Evolutionary conservation across 1,139 yeast genomes (phyloP), one percentile per base, ranked within the genome.

Genomic region (Lodderomyces elongisporus): DNA sequence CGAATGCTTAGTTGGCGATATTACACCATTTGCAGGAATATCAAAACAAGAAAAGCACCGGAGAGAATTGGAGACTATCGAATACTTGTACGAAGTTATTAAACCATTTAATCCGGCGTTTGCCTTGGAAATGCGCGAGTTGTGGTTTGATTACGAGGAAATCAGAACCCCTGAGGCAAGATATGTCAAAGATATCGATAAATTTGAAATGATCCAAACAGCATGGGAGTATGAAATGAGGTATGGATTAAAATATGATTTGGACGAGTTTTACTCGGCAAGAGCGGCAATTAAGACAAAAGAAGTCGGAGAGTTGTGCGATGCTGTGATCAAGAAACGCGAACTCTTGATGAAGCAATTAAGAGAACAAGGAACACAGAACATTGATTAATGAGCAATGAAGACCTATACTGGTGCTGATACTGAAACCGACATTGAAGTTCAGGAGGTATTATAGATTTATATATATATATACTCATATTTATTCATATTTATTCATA

Each of bases 91-190:
- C 18, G 65, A 70, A 3, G 54, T 88, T 28, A 70, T 88, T 18
- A 56, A 66, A 40, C 80, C 82, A 7, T 82, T 83, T 53, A 85
- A 84, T 52, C 60, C 61, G 10, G 52, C 46, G 10, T 87, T 84
- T 26, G 79, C 94, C 6, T 51, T 62, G 18, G 91, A 85, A 44
- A 69, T 91, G 38, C 58, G 72, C 45, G 81, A 77, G 29, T 70
- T 81, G 43, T 91, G 97, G 96, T 64, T 79, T 39, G 96, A 89
- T 57, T 91, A 91, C 58, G 98, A 91, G 60, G 79, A 83, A 48
- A 79, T 85, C 45, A 68, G 89, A 45, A 74, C 82, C 31, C 58
- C 76, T 16, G 98, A 91, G 56, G 96, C 97, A 4, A 70, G 81
- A 37, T 85, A 85, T 49, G 95, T 88, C 39, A 91, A 91, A 58